Base-by-base conservation (phyloP, 1,139 yeast species). In the Yamadazyma epiphylla region DNA sequence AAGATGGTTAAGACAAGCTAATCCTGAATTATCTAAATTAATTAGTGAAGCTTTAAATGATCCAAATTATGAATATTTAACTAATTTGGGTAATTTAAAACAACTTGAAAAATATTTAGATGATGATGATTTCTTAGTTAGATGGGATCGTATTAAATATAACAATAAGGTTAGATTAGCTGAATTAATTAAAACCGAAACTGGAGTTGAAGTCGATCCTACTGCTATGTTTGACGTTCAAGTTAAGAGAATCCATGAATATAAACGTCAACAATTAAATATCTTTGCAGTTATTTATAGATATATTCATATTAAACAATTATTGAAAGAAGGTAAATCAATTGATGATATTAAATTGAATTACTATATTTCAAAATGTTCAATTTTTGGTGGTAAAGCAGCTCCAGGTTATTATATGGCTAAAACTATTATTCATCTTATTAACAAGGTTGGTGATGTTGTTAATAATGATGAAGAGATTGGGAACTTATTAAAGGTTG, bases 371-470 rank as follows among this genome's bases (percentile, higher is more conserved):
- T 80, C 95, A 36, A 83, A 84, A 54, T 94, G 85, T 32, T 74
- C 80, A 22, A 74, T 88, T 37, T 80, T 88, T 56, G 96, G 96
- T 44, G 96, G 97, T 55, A 88, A 88, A 61, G 85, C 95, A 35
- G 96, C 97, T 9, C 96, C 97, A 14, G 96, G 96, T 42, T 89
- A 88, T 59, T 88, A 85, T 65, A 85, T 88, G 80, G 96, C 96
- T 40, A 88, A 88, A 63, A 74, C 84, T 35, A 84, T 89, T 48
- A 88, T 88, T 53, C 87, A 87, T 58, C 70, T 88, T 58, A 76
- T 88, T 51, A 87, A 85, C 56, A 64, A 83, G 35, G 96, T 87
- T 24, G 83, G 87, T 21, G 77, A 75, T 7, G 91, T 86, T 29
- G 77, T 88, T 41, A 88, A 88, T 60, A 74, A 72, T 39, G 97